Evolutionary conservation across 257 asterid species (phyloP).

Genomic region (Solanum gandarillasii): DNA sequence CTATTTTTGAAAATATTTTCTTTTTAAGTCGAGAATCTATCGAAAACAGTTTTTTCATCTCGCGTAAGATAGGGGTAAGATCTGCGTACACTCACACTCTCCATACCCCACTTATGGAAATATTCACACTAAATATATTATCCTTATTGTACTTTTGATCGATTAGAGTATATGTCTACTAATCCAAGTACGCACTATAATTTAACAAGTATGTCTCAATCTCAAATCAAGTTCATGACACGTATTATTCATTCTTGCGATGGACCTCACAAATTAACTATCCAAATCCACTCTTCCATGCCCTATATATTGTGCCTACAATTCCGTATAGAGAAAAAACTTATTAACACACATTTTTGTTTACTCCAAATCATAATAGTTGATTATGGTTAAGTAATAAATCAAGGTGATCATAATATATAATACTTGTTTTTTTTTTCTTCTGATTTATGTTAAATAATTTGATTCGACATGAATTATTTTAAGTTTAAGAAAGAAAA

Average conservation of each 20-base stretch:
- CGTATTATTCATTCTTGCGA: not conserved
- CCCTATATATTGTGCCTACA: not conserved
- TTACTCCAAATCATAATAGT: not conserved
- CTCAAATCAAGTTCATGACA: not conserved
- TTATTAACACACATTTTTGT: not conserved
- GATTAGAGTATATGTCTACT: too few species aligned
- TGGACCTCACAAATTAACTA: not conserved
- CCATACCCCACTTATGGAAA: not conserved
- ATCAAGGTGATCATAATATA: not conserved
- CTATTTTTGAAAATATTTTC: not conserved
- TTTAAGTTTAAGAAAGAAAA: not conserved
- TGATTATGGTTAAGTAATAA: not conserved
- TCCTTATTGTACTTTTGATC: not conserved
- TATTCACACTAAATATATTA: not conserved
- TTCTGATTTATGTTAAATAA: not conserved
- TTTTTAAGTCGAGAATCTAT: not conserved
- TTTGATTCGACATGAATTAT: not conserved
- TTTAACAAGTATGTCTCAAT: not conserved
- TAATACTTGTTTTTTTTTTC: not conserved
- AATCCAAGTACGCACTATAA: not conserved
- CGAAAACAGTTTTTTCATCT: not conserved
- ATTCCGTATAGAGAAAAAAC: not conserved
- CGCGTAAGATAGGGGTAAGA: not conserved
- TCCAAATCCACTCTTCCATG: not conserved
- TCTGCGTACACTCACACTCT: not conserved